phyloP scores from a whole-genome alignment of 2,329 filamentous ascomycete species.

The Cytospora paraplurivora region DNA sequence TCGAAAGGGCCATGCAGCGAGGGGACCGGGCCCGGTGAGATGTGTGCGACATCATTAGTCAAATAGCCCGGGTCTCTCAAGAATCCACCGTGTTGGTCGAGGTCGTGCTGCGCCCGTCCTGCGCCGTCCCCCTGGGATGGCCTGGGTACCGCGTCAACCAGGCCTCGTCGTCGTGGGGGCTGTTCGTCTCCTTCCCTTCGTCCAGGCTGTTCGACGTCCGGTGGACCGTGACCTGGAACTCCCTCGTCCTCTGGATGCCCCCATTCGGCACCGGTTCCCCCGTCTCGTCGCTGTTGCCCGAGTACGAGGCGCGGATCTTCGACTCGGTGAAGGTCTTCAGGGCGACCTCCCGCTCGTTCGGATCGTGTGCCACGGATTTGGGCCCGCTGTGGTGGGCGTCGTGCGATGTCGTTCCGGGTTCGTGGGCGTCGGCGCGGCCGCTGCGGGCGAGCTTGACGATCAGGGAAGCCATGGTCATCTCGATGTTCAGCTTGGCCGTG shows the following conservation, averaged over 20 bases:
- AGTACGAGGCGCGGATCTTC: conserved; percentile 20
- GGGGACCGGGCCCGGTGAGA: background rate
- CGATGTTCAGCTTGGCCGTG: conserved; percentile 25
- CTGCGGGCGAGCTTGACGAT: conserved; percentile 26
- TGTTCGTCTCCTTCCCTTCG: conserved; percentile 8
- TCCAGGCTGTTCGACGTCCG: conserved; percentile 17
- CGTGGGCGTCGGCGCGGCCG: conserved; percentile 11
- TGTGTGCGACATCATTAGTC: background rate
- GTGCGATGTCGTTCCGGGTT: conserved; percentile 3
- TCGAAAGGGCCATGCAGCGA: background rate
- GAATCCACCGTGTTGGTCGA: conserved; percentile 3
- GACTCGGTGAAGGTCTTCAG: conserved; percentile 24
- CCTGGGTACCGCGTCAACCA: conserved; percentile 22
- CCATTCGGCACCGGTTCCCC: conserved; percentile 1
- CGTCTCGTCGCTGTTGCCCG: conserved; percentile 6
- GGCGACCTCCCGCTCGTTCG: conserved; percentile 18
- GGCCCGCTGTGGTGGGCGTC: conserved; percentile 8
- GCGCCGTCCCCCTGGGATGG: conserved; percentile 1
- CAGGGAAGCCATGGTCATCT: conserved; percentile 28
- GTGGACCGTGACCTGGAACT: conserved; percentile 24
- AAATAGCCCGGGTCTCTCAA: background rate
- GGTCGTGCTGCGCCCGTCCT: conserved; percentile 7
- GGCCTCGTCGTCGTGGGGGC: conserved; percentile 10
- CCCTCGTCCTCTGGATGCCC: conserved; percentile 21
- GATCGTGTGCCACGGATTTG: background rate